A percentile compares a stretch with the other conserved stretches of the same genome.
These are phyloP conservation scores for Acanthochlamys bracteata DNA, from an alignment of 106 monocot species.

Conservation along the genomic window DNA sequence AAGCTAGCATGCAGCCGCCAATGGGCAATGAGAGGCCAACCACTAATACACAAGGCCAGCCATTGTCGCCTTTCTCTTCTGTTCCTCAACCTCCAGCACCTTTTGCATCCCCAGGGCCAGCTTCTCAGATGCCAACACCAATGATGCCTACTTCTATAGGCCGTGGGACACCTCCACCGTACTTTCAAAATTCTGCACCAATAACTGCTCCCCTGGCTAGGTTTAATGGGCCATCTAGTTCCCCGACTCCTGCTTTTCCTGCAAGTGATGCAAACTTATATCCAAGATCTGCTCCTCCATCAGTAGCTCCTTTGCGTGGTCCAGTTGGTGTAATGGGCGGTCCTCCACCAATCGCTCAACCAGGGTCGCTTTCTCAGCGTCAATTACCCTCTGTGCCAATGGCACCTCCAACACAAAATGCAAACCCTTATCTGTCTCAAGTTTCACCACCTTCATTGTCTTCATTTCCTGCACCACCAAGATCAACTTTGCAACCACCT, in stretches of 20 bases:
- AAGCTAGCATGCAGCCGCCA: constrained; percentile 38
- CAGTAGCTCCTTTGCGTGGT: constrained; percentile 23
- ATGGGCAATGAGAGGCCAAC: constrained; percentile 33
- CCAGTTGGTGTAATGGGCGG: constrained; percentile 4
- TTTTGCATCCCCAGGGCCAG: constrained; percentile 24
- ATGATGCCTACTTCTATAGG: constrained; percentile 14
- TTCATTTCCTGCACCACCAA: constrained; percentile 22
- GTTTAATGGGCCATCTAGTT: constrained; percentile 42
- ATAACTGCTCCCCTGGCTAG: constrained; percentile 20
- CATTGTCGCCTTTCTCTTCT: constrained; percentile 30
- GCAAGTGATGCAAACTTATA: constrained; percentile 19
- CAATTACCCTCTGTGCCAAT: constrained; percentile 26
- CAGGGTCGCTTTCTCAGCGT: constrained; percentile 24
- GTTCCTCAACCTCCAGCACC: constrained; percentile 29
- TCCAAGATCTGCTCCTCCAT: constrained; percentile 21
- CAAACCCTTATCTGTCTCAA: constrained; percentile 16
- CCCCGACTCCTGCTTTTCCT: constrained; percentile 20
- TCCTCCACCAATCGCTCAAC: constrained; percentile 13
- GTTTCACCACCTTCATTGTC: constrained; percentile 17
- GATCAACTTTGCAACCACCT: constrained; percentile 19
- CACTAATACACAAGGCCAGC: constrained; percentile 24
- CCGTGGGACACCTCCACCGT: constrained; percentile 9
- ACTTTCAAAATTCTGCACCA: constrained; percentile 9
- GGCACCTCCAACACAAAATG: constrained; percentile 27
- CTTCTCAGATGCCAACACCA: constrained; percentile 21